A percentile compares a stretch with the other conserved stretches of the same genome.
Conservation (phyloP, 2,329 filamentous ascomycete species). For the Exophiala phaeomuriformis region DNA sequence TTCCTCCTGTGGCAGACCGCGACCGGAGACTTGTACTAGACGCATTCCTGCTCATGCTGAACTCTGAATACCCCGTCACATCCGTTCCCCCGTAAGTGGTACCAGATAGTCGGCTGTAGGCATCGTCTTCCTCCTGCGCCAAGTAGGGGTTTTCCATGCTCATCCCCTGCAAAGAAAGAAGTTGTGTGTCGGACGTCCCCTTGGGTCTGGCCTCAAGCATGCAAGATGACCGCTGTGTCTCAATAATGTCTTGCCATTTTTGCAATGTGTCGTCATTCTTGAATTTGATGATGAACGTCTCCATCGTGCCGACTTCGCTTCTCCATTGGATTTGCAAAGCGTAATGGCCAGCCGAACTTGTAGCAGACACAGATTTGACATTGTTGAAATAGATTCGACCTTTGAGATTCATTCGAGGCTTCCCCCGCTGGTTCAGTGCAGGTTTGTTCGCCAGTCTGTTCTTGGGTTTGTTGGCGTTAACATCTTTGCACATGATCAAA, state of each 20-base stretch:
- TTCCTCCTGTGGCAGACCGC: constrained; percentile 64
- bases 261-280: constrained; percentile 85
- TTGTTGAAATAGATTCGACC: constrained; percentile 99
- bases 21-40: constrained; percentile 69
- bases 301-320: constrained; percentile 78
- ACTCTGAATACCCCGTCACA: constrained; percentile 40
- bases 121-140: constrained; percentile 51
- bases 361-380: constrained; percentile 84
- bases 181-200: constrained; percentile 56
- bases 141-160: constrained; percentile 76
- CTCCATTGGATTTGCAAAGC: constrained; percentile 99
- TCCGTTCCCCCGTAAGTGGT: constrained; percentile 30
- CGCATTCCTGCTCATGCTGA: constrained; percentile 56
- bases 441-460: constrained; percentile 58
- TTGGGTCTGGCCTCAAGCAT: constrained; percentile 47
- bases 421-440: constrained; percentile 64
- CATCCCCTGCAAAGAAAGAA: constrained; percentile 69
- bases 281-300: constrained; percentile 94
- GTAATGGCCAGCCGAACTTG: constrained; percentile 83
- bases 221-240: constrained; percentile 57
- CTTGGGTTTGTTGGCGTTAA: constrained; percentile 73
- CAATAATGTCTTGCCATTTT: constrained; percentile 78
- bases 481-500: constrained; percentile 91
- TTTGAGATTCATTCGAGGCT: constrained; percentile 76
- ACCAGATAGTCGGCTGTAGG: constrained; percentile 28